phyloP scores from a whole-genome alignment of 2,329 filamentous ascomycete species.

The Magnaporthiopsis incrustans region DNA sequence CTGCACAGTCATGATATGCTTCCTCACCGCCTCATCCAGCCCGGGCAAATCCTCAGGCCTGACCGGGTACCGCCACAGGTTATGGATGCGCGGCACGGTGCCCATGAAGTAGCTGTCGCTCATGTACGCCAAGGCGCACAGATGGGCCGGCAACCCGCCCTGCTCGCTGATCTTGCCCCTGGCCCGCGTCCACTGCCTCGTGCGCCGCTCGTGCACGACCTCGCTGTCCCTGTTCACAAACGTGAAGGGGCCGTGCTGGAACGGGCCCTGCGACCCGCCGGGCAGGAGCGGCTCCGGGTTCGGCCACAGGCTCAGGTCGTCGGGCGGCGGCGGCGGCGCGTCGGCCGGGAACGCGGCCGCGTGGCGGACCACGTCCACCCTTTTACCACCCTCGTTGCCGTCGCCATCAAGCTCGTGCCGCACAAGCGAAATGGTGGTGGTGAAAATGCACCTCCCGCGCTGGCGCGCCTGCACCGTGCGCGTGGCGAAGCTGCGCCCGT shows the following conservation, averaged over 20 bases:
- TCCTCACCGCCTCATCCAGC: conserved; percentile 29
- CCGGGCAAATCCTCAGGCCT: conserved; percentile 40
- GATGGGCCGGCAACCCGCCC: conserved; percentile 72
- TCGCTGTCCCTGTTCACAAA: conserved; percentile 30
- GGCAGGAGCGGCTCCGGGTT: not conserved
- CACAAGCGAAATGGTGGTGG: conserved; percentile 86
- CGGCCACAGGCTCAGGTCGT: not conserved
- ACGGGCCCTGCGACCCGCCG: conserved; percentile 38
- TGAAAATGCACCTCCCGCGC: conserved; percentile 84
- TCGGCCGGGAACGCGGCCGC: conserved; percentile 48
- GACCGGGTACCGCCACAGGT: conserved; percentile 65
- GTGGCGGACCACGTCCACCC: conserved; percentile 50
- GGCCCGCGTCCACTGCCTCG: conserved; percentile 67
- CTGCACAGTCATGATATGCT: conserved; percentile 28
- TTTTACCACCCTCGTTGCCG: no score
- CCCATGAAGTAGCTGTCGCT: conserved; percentile 91
- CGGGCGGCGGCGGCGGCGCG: conserved; percentile 19
- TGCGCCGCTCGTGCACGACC: conserved; percentile 57
- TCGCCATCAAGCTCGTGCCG: conserved; percentile 21
- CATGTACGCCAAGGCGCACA: conserved; percentile 87
- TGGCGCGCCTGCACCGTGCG: conserved; percentile 94
- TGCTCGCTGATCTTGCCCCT: conserved; percentile 63
- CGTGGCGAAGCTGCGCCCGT: conserved; percentile 83
- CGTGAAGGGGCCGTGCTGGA: conserved; percentile 36
- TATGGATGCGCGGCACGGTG: conserved; percentile 73